Evolutionary conservation across 371 early-diverging fungal species (phyloP).

Genomic region (Umbelopsis sp.): DNA sequence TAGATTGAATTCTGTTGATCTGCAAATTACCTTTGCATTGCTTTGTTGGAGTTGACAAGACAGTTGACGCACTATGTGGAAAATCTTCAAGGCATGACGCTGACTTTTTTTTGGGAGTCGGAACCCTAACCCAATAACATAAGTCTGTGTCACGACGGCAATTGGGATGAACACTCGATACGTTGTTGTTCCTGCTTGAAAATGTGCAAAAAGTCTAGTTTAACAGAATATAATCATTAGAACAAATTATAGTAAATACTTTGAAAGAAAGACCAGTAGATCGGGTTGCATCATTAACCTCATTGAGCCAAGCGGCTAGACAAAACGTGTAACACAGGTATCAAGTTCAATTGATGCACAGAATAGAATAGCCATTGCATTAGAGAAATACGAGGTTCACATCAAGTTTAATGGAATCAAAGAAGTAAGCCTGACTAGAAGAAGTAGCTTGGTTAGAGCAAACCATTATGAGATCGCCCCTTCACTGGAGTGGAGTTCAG

Average conservation of each 20-base stretch:
- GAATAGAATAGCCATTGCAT: too few relatives aligned
- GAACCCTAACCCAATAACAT: background rate
- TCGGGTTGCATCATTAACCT: too few relatives aligned
- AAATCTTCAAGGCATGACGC: constrained; percentile 2
- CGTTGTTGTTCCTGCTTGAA: background rate
- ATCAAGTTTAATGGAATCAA: too few relatives aligned
- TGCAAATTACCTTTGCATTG: constrained; percentile 7
- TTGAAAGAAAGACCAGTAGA: too few relatives aligned
- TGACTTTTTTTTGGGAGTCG: background rate
- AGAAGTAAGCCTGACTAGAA: too few relatives aligned
- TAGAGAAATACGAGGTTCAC: too few relatives aligned
- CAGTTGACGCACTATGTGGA: background rate
- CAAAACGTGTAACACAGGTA: too few relatives aligned
- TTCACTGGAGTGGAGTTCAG: background rate
- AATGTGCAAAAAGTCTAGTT: background rate
- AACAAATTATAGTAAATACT: too few relatives aligned
- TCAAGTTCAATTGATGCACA: too few relatives aligned
- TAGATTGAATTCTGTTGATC: background rate
- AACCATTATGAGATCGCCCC: too few relatives aligned
- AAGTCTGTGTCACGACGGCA: background rate
- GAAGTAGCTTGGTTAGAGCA: too few relatives aligned
- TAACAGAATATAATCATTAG: background rate
- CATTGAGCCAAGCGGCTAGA: too few relatives aligned
- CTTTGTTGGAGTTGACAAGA: background rate
- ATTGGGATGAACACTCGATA: background rate